phyloP scores from a whole-genome alignment of 768 basidiomycete species.

The Tricholoma saponaceum region DNA sequence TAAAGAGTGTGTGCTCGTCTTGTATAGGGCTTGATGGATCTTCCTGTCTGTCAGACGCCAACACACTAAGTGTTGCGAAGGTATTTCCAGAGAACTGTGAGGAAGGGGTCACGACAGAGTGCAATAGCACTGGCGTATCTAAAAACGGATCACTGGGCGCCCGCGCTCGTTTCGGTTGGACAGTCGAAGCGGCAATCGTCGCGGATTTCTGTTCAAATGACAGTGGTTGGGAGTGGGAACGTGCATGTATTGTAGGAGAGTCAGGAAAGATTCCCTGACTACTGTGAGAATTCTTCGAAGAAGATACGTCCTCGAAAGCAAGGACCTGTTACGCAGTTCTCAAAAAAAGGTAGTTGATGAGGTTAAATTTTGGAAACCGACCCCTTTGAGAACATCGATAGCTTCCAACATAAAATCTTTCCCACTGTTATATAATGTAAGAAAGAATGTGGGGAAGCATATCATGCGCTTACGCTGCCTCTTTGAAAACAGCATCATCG shows the following conservation, averaged over 20 bases:
- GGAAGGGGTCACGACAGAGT: constrained; percentile 45
- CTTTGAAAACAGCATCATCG: constrained; percentile 92
- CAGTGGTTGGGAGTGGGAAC: constrained; percentile 54
- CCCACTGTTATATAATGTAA: constrained; percentile 50
- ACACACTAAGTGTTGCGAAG: constrained; percentile 26
- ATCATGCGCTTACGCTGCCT: constrained; percentile 74
- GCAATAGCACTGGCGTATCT: constrained; percentile 61
- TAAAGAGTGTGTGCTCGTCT: constrained; percentile 31
- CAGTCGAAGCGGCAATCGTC: constrained; percentile 37
- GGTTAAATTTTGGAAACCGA: constrained; percentile 32
- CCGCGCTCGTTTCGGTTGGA: constrained; percentile 59
- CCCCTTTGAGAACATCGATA: constrained; percentile 86
- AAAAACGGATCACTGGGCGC: constrained; percentile 80
- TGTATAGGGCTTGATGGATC: constrained; percentile 37
- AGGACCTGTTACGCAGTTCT: constrained; percentile 29
- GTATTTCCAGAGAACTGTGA: constrained; percentile 41
- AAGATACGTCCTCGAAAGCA: constrained; percentile 71
- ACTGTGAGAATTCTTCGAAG: constrained; percentile 31
- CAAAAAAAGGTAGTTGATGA: constrained; percentile 4
- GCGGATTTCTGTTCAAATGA: constrained; percentile 38
- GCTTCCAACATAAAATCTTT: constrained; percentile 95
- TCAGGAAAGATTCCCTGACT: constrained; percentile 29
- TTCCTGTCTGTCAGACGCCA: constrained; percentile 29
- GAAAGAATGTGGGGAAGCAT: constrained; percentile 11
- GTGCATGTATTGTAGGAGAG: constrained; percentile 42